Evolutionary conservation across 768 basidiomycete species (phyloP).

Genomic region (Naganishia onofrii): DNA sequence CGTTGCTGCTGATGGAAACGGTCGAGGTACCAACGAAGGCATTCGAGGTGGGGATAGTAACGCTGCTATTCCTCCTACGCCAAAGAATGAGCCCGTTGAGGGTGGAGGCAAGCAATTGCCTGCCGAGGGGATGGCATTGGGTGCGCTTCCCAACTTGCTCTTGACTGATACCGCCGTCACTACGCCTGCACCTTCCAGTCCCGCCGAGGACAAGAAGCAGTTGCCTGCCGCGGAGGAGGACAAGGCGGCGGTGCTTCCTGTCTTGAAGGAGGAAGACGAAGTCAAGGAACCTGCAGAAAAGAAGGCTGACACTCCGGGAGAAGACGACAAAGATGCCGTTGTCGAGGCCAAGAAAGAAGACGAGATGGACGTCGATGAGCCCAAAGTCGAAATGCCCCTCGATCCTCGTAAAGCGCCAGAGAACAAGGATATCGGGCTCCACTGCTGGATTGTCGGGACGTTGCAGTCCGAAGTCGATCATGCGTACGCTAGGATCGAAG

Average conservation of each 20-base stretch:
- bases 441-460: slow-evolving; percentile 27
- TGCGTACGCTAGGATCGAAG: slow-evolving; percentile 11
- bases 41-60: slow-evolving; percentile 20
- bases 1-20: slow-evolving; percentile 1
- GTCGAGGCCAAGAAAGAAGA: neutral
- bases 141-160: slow-evolving; percentile 5
- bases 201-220: slow-evolving; percentile 12
- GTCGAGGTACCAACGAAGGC: slow-evolving; percentile 7
- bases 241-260: neutral
- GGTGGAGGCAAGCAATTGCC: slow-evolving; percentile 13
- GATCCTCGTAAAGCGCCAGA: slow-evolving; percentile 13
- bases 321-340: neutral
- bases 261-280: slow-evolving; percentile 22
- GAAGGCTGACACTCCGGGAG: neutral
- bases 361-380: slow-evolving; percentile 20
- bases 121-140: neutral
- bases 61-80: slow-evolving; percentile 27
- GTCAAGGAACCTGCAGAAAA: neutral
- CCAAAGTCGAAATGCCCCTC: neutral
- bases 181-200: slow-evolving; percentile 11
- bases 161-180: slow-evolving; percentile 15
- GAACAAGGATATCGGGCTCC: slow-evolving; percentile 26
- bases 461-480: slow-evolving; percentile 16
- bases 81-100: slow-evolving; percentile 18
- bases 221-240: neutral